These are phyloP conservation scores for Ustilago sp. DNA, from an alignment of 1,284 basidiomycete species.

Conservation along the genomic window DNA sequence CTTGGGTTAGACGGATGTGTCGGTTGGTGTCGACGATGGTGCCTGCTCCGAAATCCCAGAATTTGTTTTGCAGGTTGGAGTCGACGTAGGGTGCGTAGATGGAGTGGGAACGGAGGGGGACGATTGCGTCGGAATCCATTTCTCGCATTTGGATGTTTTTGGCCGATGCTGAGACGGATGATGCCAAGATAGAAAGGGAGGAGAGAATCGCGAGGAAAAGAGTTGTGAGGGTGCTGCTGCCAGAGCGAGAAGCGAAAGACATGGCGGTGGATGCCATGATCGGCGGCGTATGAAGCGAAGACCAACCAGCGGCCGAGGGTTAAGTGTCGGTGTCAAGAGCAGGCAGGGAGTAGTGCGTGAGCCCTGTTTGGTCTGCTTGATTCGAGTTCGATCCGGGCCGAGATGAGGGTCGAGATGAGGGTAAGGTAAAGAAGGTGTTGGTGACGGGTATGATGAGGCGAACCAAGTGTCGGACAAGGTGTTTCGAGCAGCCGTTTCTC, in stretches of 20 bases:
- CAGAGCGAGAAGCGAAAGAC: slow-evolving; percentile 1
- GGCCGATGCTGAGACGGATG: slow-evolving; percentile 16
- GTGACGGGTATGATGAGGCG: not conserved
- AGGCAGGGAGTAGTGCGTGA: not conserved
- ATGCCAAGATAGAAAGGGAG: slow-evolving; percentile 1
- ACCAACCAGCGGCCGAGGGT: slow-evolving; percentile 6
- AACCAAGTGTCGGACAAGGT: not conserved
- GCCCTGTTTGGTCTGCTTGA: not conserved
- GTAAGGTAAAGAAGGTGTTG: not conserved
- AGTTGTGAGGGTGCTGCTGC: not conserved
- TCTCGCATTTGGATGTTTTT: slow-evolving; percentile 55
- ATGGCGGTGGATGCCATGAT: slow-evolving; percentile 12
- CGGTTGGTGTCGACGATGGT: slow-evolving; percentile 65
- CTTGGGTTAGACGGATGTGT: slow-evolving; percentile 72
- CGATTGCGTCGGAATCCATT: slow-evolving; percentile 64
- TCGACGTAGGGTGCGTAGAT: slow-evolving; percentile 66
- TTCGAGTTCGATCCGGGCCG: not conserved
- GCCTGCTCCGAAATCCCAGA: slow-evolving; percentile 68
- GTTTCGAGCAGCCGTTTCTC: not conserved
- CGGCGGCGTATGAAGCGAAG: not conserved
- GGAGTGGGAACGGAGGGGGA: slow-evolving; percentile 60
- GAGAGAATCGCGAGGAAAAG: slow-evolving; percentile 12
- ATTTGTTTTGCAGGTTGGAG: slow-evolving; percentile 66
- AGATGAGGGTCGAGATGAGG: not conserved
- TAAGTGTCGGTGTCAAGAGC: not conserved